These are phyloP conservation scores for Endogone sp. DNA, from an alignment of 192 early-diverging fungal species.

Conservation along the genomic window DNA sequence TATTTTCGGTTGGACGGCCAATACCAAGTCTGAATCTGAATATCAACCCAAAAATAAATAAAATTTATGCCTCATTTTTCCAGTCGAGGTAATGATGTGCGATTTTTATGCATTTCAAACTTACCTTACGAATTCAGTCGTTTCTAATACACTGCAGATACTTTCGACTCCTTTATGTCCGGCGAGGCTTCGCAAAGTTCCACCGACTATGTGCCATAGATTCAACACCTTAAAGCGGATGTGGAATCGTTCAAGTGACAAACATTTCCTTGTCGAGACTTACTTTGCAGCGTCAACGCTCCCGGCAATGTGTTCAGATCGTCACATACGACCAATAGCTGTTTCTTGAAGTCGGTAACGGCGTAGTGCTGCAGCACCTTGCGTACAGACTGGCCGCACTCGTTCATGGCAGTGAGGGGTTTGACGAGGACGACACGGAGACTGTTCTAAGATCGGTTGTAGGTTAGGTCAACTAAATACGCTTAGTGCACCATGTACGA, in stretches of 20 bases:
- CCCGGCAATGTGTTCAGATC: slow-evolving; percentile 58
- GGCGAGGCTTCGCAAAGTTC: slow-evolving; percentile 36
- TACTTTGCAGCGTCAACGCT: slow-evolving; percentile 52
- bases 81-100: too few species aligned
- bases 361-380: slow-evolving; percentile 48
- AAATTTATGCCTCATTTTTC: too few species aligned
- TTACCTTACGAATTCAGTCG: slow-evolving; percentile 44
- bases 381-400: slow-evolving; percentile 43
- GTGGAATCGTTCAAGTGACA: background rate
- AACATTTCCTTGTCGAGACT: too few species aligned
- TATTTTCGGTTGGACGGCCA: slow-evolving; percentile 39
- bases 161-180: slow-evolving; percentile 54
- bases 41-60: too few species aligned
- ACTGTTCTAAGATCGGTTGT: slow-evolving; percentile 47
- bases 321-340: slow-evolving; percentile 53
- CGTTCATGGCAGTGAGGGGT: slow-evolving; percentile 52
- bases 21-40: slow-evolving; percentile 51
- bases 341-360: slow-evolving; percentile 32
- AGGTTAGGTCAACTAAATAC: too few species aligned
- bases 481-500: too few species aligned
- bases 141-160: slow-evolving; percentile 38
- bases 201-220: slow-evolving; percentile 28
- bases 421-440: slow-evolving; percentile 52
- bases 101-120: background rate
- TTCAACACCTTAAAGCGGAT: background rate